Evolutionary conservation across 192 early-diverging fungal species (phyloP).

Genomic region (Helicostylum pulchrum): DNA sequence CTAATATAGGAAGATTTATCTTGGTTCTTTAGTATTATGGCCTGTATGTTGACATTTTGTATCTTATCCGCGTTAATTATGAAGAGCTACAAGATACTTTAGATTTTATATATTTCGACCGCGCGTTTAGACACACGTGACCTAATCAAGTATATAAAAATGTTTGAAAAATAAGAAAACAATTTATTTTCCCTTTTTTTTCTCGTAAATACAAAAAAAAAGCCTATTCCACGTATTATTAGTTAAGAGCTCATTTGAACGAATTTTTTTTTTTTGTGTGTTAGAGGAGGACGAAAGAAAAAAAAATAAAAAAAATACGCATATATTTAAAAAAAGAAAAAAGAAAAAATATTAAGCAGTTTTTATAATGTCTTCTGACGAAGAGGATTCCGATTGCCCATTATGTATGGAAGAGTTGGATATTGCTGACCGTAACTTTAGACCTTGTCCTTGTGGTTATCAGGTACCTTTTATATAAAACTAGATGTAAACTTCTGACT

Average conservation of each 20-base stretch:
- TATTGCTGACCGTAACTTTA: constrained; percentile 92
- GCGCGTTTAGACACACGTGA: neutral
- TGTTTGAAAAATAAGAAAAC: neutral
- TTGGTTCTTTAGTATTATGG: constrained; percentile 32
- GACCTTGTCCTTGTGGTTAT: constrained; percentile 97
- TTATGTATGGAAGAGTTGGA: constrained; percentile 99
- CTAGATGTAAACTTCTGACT: neutral
- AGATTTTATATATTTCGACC: neutral
- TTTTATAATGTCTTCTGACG: constrained; percentile 52
- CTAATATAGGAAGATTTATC: constrained; percentile 20
- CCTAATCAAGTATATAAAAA: neutral
- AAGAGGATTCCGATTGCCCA: constrained; percentile 96
- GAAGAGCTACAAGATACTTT: constrained; percentile 28
- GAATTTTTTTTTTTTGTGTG: too few relatives aligned
- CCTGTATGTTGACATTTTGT: constrained; percentile 32
- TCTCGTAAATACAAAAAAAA: neutral
- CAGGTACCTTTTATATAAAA: constrained; percentile 60
- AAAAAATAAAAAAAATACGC: neutral
- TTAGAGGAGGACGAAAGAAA: too few relatives aligned
- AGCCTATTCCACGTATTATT: too few relatives aligned
- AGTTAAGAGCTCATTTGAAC: neutral
- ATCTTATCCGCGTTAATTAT: constrained; percentile 19
- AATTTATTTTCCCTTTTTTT: neutral
- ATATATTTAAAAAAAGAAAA: neutral
- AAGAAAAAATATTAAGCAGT: neutral